Percentiles rank a stretch among this genome's conserved stretches.
Conservation (phyloP, 331 rosid species). For the Phaseolus coccineus region DNA sequence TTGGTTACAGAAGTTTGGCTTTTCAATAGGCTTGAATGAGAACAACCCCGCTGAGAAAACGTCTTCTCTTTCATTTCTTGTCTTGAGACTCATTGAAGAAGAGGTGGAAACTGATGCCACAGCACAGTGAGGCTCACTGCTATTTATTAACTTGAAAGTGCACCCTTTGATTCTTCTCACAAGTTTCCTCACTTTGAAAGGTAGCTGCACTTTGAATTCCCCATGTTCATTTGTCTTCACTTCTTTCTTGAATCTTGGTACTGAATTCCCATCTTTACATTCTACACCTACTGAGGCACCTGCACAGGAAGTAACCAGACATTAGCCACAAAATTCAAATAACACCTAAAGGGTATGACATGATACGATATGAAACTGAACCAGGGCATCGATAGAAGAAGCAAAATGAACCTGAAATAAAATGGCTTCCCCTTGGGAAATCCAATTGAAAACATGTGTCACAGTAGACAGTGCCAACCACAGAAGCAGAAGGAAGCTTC, state of each 20-base stretch:
- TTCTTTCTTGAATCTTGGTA: conserved; percentile 55
- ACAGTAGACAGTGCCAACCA: conserved; percentile 81
- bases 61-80: conserved; percentile 59
- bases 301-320: conserved; percentile 34
- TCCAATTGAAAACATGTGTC: conserved; percentile 72
- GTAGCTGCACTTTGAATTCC: conserved; percentile 70
- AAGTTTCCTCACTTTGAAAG: conserved; percentile 68
- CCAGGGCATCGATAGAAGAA: not conserved
- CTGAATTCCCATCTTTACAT: conserved; percentile 65
- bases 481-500: conserved; percentile 59
- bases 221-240: conserved; percentile 76
- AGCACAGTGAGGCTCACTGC: conserved; percentile 78
- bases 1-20: conserved; percentile 63
- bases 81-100: conserved; percentile 63
- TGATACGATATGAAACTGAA: conserved; percentile 1
- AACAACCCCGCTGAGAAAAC: conserved; percentile 84
- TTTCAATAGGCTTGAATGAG: conserved; percentile 77
- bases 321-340: conserved; percentile 25
- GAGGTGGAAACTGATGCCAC: conserved; percentile 67
- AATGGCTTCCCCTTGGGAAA: conserved; percentile 61
- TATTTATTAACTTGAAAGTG: conserved; percentile 64
- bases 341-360: not conserved
- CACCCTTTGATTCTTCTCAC: conserved; percentile 72
- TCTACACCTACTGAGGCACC: conserved; percentile 88
- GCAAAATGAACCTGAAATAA: conserved; percentile 52